These are phyloP conservation scores for Obba rivulosa DNA, from an alignment of 768 basidiomycete genomes.

Conservation along the genomic window DNA sequence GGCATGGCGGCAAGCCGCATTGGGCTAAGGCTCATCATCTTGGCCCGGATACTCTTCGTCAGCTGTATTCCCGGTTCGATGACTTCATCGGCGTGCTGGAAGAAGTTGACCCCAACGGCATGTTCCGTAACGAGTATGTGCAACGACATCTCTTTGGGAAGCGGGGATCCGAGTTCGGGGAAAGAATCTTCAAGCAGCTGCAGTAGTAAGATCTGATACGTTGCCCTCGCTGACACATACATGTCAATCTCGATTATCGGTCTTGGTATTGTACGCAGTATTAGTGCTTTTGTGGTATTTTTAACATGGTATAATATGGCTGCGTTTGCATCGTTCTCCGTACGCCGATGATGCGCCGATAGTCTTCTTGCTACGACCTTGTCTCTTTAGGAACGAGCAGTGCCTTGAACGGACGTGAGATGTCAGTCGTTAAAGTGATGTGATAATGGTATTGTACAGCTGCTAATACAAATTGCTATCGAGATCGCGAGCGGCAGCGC, in stretches of 20 bases:
- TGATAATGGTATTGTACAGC: not conserved
- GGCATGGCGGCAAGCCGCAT: constrained; percentile 81
- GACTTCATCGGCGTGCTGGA: constrained; percentile 67
- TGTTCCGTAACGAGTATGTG: constrained; percentile 87
- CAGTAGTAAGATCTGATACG: constrained; percentile 8
- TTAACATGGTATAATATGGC: no score
- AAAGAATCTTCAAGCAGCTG: constrained; percentile 42
- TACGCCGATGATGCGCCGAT: no score
- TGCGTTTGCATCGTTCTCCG: no score
- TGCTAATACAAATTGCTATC: constrained; percentile 2
- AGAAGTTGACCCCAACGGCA: constrained; percentile 65
- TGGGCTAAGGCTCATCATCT: constrained; percentile 93
- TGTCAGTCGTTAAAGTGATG: no score
- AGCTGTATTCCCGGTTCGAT: constrained; percentile 76
- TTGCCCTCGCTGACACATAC: not conserved
- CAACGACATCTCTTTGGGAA: constrained; percentile 80
- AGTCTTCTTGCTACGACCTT: no score
- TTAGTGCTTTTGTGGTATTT: no score
- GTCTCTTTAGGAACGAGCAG: no score
- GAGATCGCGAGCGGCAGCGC: not conserved
- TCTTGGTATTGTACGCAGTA: no score
- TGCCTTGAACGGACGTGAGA: no score
- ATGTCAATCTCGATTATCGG: no score
- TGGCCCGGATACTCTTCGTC: constrained; percentile 54
- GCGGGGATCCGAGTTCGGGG: constrained; percentile 32